Conservation (phyloP, 345 rosid genomes). For the Syzygium grande region DNA sequence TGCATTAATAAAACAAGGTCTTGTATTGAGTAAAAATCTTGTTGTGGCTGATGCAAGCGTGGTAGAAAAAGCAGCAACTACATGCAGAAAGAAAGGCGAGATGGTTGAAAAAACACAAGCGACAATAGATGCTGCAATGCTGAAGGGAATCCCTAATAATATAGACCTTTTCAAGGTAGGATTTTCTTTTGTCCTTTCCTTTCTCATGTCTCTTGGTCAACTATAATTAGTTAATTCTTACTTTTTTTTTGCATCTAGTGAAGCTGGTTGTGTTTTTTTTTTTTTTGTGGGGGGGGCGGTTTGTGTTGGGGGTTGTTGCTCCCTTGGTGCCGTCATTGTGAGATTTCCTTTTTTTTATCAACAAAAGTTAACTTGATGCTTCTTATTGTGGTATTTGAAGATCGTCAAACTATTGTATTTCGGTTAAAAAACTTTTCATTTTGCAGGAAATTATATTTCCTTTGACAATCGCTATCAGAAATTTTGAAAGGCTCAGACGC, state of each 20-base stretch:
- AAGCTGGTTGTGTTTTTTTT: background rate
- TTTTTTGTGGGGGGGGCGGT: no score
- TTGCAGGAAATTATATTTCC: slow-evolving; percentile 88
- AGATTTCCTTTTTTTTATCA: background rate
- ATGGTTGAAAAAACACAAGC: slow-evolving; percentile 88
- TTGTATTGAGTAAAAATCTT: slow-evolving; percentile 74
- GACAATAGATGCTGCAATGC: slow-evolving; percentile 87
- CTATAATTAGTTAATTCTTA: background rate
- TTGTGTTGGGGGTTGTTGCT: no score
- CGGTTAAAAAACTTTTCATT: background rate
- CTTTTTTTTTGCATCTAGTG: background rate
- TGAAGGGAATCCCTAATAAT: slow-evolving; percentile 91
- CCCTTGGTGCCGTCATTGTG: background rate
- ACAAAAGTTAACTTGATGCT: background rate
- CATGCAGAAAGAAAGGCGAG: slow-evolving; percentile 56
- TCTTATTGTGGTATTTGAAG: background rate
- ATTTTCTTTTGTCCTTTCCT: background rate
- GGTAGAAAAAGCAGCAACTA: slow-evolving; percentile 65
- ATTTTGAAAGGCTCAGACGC: slow-evolving; percentile 57
- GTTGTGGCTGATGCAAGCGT: slow-evolving; percentile 67
- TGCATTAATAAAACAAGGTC: slow-evolving; percentile 41
- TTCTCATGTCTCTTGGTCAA: background rate
- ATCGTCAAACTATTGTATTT: background rate
- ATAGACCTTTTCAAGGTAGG: slow-evolving; percentile 90
- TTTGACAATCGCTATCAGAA: slow-evolving; percentile 42